Conservation (phyloP, 2,329 filamentous ascomycete genomes). For the Aspergillus sojae region DNA sequence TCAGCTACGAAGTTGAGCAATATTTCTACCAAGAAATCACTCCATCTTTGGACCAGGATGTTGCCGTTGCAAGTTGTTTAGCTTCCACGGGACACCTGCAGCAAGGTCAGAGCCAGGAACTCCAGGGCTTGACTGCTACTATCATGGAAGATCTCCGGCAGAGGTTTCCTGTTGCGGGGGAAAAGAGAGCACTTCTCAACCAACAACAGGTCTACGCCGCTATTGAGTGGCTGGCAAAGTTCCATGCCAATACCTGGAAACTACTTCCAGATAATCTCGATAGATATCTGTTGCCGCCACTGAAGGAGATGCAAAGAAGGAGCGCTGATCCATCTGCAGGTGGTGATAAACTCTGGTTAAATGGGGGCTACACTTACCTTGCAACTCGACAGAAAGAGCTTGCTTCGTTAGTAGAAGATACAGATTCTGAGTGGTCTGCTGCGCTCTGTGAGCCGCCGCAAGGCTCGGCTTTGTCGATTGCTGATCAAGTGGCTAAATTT, state of each 20-base stretch:
- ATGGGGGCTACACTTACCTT: conserved; percentile 71
- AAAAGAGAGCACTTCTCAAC: conserved; percentile 45
- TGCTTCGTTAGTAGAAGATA: conserved; percentile 48
- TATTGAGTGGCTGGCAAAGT: conserved; percentile 64
- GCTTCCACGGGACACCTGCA: conserved; percentile 43
- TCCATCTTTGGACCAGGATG: conserved; percentile 46
- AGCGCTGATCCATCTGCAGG: conserved; percentile 19
- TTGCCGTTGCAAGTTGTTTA: conserved; percentile 56
- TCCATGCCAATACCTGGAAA: conserved; percentile 60
- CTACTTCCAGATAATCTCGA: conserved; percentile 30
- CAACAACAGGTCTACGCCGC: conserved; percentile 55
- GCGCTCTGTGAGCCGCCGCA: conserved; percentile 47
- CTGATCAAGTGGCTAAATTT: conserved; percentile 55
- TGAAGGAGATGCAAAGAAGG: conserved; percentile 53
- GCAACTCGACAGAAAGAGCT: conserved; percentile 64
- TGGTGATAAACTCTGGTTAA: conserved; percentile 56
- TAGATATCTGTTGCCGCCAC: conserved; percentile 50
- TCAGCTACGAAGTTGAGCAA: conserved; percentile 69
- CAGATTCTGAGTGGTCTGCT: conserved; percentile 58
- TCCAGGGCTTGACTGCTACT: conserved; percentile 51
- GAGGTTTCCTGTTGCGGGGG: conserved; percentile 57
- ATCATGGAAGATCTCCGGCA: conserved; percentile 60
- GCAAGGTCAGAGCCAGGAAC: conserved; percentile 23
- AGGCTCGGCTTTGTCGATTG: conserved; percentile 39
- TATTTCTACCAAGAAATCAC: conserved; percentile 64